Conservation (phyloP, 1,284 basidiomycete species). For the Ustilago loliicola region DNA sequence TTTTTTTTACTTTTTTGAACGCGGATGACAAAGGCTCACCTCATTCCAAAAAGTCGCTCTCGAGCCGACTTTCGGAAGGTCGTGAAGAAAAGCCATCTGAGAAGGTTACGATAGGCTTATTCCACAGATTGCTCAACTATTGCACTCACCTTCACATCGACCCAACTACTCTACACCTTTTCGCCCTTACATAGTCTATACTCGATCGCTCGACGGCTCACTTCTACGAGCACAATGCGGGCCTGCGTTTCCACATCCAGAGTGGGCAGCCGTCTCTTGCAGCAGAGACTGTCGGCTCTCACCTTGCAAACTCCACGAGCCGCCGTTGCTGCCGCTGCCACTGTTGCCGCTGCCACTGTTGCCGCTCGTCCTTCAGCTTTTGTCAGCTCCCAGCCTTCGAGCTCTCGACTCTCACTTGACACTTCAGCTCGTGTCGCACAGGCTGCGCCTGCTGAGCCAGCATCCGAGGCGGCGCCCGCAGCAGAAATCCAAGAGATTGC, state of each 20-base stretch:
- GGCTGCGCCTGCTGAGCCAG: slow-evolving; percentile 24
- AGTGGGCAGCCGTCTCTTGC: slow-evolving; percentile 40
- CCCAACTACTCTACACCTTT: neutral
- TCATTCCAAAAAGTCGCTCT: slow-evolving; percentile 9
- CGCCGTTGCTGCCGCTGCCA: slow-evolving; percentile 19
- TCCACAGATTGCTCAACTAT: neutral
- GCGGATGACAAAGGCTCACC: slow-evolving; percentile 38
- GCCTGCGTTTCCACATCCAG: slow-evolving; percentile 29
- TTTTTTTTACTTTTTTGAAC: too few species aligned
- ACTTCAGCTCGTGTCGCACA: slow-evolving; percentile 29
- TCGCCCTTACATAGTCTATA: neutral
- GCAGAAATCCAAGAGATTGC: slow-evolving; percentile 11
- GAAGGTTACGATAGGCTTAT: neutral
- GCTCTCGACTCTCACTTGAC: slow-evolving; percentile 25
- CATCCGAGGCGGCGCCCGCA: slow-evolving; percentile 10
- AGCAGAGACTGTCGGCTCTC: slow-evolving; percentile 34
- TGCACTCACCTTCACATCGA: neutral
- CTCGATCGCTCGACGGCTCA: neutral
- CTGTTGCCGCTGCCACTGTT: slow-evolving; percentile 8
- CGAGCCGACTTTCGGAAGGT: slow-evolving; percentile 1
- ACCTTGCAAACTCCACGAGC: slow-evolving; percentile 27
- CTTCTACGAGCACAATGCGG: slow-evolving; percentile 18
- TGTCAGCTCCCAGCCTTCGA: neutral
- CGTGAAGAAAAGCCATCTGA: slow-evolving; percentile 30
- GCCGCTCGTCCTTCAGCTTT: slow-evolving; percentile 13